Percentiles rank a stretch among this genome's conserved stretches.
Conservation (phyloP, 2,329 filamentous ascomycete genomes). For the Colletotrichum sp. region DNA sequence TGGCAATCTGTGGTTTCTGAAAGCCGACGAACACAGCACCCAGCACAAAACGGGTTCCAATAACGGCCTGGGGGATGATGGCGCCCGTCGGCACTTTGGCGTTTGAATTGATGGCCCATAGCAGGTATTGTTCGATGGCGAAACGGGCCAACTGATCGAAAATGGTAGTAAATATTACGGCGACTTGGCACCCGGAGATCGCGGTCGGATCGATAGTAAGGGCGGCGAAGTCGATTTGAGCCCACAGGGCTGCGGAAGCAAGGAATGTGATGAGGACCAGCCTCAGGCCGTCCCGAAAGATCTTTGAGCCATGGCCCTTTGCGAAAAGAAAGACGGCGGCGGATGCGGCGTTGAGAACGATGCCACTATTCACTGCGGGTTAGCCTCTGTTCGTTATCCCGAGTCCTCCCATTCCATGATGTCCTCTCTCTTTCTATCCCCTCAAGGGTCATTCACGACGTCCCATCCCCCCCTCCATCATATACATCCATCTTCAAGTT, state of each 20-base stretch:
- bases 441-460: neutral
- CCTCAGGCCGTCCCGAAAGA: slow-evolving; percentile 65
- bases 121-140: slow-evolving; percentile 57
- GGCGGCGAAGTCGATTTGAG: slow-evolving; percentile 54
- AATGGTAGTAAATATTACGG: slow-evolving; percentile 54
- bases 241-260: slow-evolving; percentile 57
- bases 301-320: slow-evolving; percentile 51
- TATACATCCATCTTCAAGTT: neutral
- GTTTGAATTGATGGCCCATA: slow-evolving; percentile 53
- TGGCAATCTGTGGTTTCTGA: slow-evolving; percentile 55
- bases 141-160: slow-evolving; percentile 64
- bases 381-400: slow-evolving; percentile 26
- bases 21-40: slow-evolving; percentile 61
- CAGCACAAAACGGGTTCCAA: slow-evolving; percentile 55
- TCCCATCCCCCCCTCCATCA: neutral
- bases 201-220: slow-evolving; percentile 51
- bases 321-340: slow-evolving; percentile 49
- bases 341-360: slow-evolving; percentile 57
- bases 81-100: slow-evolving; percentile 40
- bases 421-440: neutral
- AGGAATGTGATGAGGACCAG: slow-evolving; percentile 67
- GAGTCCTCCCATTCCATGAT: neutral
- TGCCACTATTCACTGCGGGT: slow-evolving; percentile 46
- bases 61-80: slow-evolving; percentile 49
- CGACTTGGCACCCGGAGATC: slow-evolving; percentile 53